A percentile compares a stretch with the other conserved stretches of the same genome.
These are phyloP conservation scores for Guyanaporus albipodus DNA, from an alignment of 768 basidiomycete genomes.

Conservation along the genomic window DNA sequence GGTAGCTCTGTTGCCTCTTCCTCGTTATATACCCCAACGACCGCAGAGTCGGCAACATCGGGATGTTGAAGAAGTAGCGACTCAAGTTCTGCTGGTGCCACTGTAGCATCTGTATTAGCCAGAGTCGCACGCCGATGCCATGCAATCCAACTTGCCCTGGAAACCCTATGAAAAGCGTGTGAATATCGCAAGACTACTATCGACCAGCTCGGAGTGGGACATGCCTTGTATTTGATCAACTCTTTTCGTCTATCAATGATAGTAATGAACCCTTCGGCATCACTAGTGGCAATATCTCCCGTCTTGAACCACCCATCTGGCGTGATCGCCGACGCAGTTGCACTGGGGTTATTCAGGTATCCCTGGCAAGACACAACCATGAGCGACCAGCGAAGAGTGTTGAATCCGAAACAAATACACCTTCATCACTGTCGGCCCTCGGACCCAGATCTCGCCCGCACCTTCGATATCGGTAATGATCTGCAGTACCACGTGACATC, in stretches of 20 bases:
- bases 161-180: constrained; percentile 46
- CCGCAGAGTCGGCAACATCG: constrained; percentile 73
- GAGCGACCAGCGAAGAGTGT: neutral
- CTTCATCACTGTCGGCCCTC: constrained; percentile 80
- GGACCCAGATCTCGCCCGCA: constrained; percentile 78
- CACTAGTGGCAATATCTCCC: constrained; percentile 71
- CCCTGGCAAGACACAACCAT: constrained; percentile 41
- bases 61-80: constrained; percentile 70
- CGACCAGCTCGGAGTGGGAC: neutral
- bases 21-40: constrained; percentile 67
- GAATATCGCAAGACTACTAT: neutral
- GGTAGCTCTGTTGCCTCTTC: constrained; percentile 80
- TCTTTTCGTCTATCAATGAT: constrained; percentile 76
- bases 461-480: constrained; percentile 32
- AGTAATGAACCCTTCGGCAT: constrained; percentile 66
- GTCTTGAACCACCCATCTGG: constrained; percentile 84
- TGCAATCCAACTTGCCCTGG: constrained; percentile 48
- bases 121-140: neutral
- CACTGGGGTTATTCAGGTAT: constrained; percentile 67
- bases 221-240: constrained; percentile 69
- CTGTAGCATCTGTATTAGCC: constrained; percentile 33
- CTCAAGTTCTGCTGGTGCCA: constrained; percentile 86
- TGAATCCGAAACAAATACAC: constrained; percentile 30
- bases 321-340: constrained; percentile 68
- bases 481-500: constrained; percentile 3